Base-by-base conservation (phyloP, 1,139 yeast genomes). In the Nakaseomyces uthaithaninus region DNA sequence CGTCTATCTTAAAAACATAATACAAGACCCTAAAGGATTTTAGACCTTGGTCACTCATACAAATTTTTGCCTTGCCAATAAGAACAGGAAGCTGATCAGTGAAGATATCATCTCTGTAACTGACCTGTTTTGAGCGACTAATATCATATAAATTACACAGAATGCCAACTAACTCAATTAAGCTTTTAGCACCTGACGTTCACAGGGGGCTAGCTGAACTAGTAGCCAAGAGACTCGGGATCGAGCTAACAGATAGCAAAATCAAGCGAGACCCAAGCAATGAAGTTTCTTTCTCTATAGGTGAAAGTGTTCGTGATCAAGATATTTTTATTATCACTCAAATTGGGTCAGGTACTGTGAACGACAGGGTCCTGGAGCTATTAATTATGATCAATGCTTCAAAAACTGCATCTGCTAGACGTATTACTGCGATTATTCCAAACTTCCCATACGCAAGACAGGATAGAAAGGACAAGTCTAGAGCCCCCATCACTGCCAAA, bases 401-500 rank as follows among this genome's bases (percentile, higher is more conserved):
- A 65, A 84, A 83, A 59, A 85, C 91, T 3, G 98, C 97, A 3
- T 80, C 94, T 44, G 97, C 97, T 2, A 75, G 96, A 59, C 74
- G 95, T 51, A 86, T 91, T 62, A 87, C 97, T 1, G 97, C 94
- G 2, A 94, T 91, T 30, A 73, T 91, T 51, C 98, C 98, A 40
- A 85, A 83, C 63, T 91, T 89, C 66, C 97, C 97, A 3, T 91
- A 91, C 59, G 97, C 97, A 18, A 78, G 98, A 64, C 98, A 91
- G 66, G 98, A 91, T 65, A 77, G 94, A 61, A 91, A 91, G 65
- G 97, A 91, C 65, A 91, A 91, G 65, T 77, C 89, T 45, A 74
- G 98, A 57, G 98, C 98, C 8, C 97, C 97, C 39, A 91, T 91
- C 54, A 89, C 97, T 8, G 97, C 98, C 44, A 89, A 91, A 63